These are phyloP conservation scores for Candida khao-thaluensis DNA, from an alignment of 805 yeast species.

Conservation along the genomic window DNA sequence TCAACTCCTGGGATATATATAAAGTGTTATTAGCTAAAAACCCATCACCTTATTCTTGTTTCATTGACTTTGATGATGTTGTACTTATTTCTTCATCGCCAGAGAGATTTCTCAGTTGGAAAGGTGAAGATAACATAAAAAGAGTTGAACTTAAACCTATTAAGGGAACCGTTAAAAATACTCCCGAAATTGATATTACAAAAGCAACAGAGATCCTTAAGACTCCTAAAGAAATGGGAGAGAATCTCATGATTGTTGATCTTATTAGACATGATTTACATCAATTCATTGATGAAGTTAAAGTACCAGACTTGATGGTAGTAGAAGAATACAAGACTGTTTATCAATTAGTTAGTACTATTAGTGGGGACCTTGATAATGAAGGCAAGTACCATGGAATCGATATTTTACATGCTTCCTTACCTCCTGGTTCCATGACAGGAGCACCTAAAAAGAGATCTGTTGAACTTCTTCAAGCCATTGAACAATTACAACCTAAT, in stretches of 20 bases:
- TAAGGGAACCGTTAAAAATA: slow-evolving; percentile 88
- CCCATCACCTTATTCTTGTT: slow-evolving; percentile 93
- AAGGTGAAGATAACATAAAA: slow-evolving; percentile 32
- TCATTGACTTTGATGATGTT: slow-evolving; percentile 63
- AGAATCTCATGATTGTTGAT: slow-evolving; percentile 95
- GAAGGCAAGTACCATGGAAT: slow-evolving; percentile 55
- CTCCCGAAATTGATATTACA: slow-evolving; percentile 49
- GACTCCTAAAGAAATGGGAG: slow-evolving; percentile 92
- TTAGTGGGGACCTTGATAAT: slow-evolving; percentile 56
- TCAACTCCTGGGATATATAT: slow-evolving; percentile 77
- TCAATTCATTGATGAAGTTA: slow-evolving; percentile 61
- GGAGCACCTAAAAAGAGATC: slow-evolving; percentile 98
- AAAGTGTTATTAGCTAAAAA: slow-evolving; percentile 66
- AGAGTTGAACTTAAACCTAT: slow-evolving; percentile 86
- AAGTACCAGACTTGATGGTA: slow-evolving; percentile 76
- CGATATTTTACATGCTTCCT: slow-evolving; percentile 71
- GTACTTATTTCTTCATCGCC: slow-evolving; percentile 86
- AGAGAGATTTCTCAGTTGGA: slow-evolving; percentile 88
- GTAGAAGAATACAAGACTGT: slow-evolving; percentile 93
- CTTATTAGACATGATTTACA: slow-evolving; percentile 88
- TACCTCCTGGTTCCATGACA: slow-evolving; percentile 99
- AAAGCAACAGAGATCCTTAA: slow-evolving; percentile 64
- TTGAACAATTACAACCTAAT: slow-evolving; percentile 47
- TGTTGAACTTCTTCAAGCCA: slow-evolving; percentile 69
- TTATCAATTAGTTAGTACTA: slow-evolving; percentile 87